Evolutionary conservation across 495 filamentous ascomycete genomes (phyloP), one percentile per base, ranked within the genome.

Genomic region (Amorphotheca resinae): DNA sequence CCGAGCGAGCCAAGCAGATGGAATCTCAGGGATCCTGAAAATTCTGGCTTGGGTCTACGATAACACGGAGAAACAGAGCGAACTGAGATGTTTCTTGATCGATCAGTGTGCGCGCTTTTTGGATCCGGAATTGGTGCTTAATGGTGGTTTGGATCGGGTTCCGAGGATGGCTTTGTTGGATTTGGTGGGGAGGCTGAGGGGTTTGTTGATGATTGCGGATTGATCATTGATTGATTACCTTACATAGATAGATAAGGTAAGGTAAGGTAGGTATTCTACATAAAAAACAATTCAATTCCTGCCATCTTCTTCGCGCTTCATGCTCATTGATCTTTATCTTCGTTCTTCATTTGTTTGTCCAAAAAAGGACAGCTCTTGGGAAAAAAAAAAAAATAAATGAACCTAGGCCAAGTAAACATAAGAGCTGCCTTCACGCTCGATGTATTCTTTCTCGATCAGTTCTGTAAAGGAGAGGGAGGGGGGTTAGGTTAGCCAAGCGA

Each of bases 361-460:
- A n/a, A n/a, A n/a, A n/a, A n/a, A n/a, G n/a, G n/a, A n/a, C n/a
- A n/a, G n/a, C n/a, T n/a, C n/a, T n/a, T n/a, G n/a, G n/a, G n/a
- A n/a, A n/a, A n/a, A n/a, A n/a, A n/a, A n/a, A n/a, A n/a, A n/a
- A n/a, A n/a, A n/a, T n/a, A n/a, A n/a, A n/a, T n/a, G n/a, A n/a
- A n/a, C n/a, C n/a, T n/a, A n/a, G n/a, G 89, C 85, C 45, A 95
- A 65, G 53, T 96, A 96, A 32, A 64, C 70, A 60, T 96, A 96
- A 28, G 64, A 65, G 28, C 77, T 77, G n/a, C 66, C 77, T 38
- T 89, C 85, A 46, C 87, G 70, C 57, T 95, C 91, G 63, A 96
- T 78, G 51, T 94, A 95, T 45, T 95, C 88, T 64, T 93, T 95
- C 58, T 95, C 88, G 53, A 95, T 93, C 51, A 95, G 64, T 52